A percentile compares a stretch with the other conserved stretches of the same genome.
phyloP scores from a whole-genome alignment of 1,139 yeast species.

The Saccharomyces pastorianus region DNA sequence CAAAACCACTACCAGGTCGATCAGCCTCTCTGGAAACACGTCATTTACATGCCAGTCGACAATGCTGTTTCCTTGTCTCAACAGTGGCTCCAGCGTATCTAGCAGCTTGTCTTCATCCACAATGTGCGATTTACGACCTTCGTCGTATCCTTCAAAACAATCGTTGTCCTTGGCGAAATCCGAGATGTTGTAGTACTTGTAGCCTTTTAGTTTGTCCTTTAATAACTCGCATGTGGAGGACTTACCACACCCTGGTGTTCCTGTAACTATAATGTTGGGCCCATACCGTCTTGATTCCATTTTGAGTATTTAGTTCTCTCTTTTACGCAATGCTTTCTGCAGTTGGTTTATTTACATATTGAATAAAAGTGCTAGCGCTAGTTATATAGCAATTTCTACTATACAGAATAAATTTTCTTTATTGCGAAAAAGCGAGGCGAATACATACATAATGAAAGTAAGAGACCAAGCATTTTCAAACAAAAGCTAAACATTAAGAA shows the following conservation, averaged over 20 bases:
- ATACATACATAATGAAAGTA: not conserved
- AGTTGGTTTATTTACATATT: not conserved
- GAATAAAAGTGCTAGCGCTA: not conserved
- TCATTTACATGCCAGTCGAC: constrained; percentile 98
- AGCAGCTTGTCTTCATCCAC: constrained; percentile 87
- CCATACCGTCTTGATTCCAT: constrained; percentile 21
- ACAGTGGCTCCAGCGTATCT: constrained; percentile 70
- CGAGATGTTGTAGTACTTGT: constrained; percentile 61
- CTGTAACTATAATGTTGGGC: constrained; percentile 86
- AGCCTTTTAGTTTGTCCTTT: constrained; percentile 42
- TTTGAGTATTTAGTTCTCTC: not conserved
- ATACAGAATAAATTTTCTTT: not conserved
- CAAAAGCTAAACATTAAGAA: not conserved
- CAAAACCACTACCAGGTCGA: constrained; percentile 85
- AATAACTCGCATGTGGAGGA: constrained; percentile 72
- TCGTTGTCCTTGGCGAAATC: constrained; percentile 72
- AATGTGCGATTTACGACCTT: constrained; percentile 72
- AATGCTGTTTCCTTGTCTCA: constrained; percentile 76
- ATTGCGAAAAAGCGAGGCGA: not conserved
- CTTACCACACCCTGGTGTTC: constrained; percentile 98
- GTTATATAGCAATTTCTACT: not conserved
- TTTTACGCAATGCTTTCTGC: not conserved
- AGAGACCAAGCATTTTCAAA: not conserved
- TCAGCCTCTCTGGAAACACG: constrained; percentile 83
- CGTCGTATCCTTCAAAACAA: constrained; percentile 79